A percentile compares a stretch with the other conserved stretches of the same genome.
These are phyloP conservation scores for Miamiensis avidus DNA, from an alignment of 169 alveolate genomes.

Conservation along the genomic window DNA sequence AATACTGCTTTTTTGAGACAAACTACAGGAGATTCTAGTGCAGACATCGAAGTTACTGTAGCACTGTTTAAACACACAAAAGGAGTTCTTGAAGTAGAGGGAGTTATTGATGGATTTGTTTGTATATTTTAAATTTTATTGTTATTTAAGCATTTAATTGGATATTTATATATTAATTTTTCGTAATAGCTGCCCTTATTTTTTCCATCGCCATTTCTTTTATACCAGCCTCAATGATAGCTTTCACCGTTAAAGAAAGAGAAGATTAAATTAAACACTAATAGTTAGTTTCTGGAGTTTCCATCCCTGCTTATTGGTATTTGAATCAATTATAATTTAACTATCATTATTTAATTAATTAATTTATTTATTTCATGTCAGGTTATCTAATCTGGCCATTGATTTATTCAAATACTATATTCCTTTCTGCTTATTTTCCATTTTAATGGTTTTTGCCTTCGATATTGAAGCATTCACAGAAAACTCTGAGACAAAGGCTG, in stretches of 20 bases:
- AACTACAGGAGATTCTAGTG: no score
- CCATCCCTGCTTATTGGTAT: slow-evolving; percentile 79
- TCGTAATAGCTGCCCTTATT: slow-evolving; percentile 59
- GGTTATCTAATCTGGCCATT: slow-evolving; percentile 61
- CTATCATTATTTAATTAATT: no score
- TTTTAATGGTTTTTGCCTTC: slow-evolving; percentile 52
- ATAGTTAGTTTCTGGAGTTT: slow-evolving; percentile 78
- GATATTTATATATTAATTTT: slow-evolving; percentile 32
- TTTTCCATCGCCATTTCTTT: slow-evolving; percentile 78
- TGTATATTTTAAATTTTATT: no score
- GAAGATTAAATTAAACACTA: slow-evolving; percentile 76
- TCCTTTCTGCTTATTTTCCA: slow-evolving; percentile 43
- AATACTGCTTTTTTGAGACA: no score
- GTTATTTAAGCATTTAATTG: no score
- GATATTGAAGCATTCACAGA: slow-evolving; percentile 30
- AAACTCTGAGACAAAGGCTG: neutral
- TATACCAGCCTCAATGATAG: slow-evolving; percentile 81
- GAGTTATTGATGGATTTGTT: no score
- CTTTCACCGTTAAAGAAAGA: slow-evolving; percentile 79
- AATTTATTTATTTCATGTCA: no score
- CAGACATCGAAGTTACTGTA: no score
- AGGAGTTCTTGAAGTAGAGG: slow-evolving; percentile 14
- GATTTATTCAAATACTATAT: slow-evolving; percentile 70
- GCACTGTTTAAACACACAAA: slow-evolving; percentile 27
- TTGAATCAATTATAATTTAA: no score